These are phyloP conservation scores for Dittrichia graveolens DNA, from an alignment of 129 eudicot genomes.

Conservation along the genomic window DNA sequence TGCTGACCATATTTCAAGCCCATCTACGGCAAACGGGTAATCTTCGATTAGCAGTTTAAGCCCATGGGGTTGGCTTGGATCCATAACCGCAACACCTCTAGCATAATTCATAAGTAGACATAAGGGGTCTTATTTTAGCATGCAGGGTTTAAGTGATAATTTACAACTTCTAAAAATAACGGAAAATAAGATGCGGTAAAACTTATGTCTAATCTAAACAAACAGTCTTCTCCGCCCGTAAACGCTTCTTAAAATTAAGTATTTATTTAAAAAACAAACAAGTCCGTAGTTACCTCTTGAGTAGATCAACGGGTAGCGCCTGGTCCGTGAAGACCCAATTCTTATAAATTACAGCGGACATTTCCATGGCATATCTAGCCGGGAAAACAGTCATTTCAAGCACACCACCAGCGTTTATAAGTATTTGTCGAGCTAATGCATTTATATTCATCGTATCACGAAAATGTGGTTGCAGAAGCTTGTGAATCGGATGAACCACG, in stretches of 20 bases:
- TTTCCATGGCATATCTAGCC: conserved; percentile 71
- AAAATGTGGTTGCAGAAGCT: conserved; percentile 88
- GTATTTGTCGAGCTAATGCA: conserved; percentile 76
- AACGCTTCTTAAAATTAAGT: no score
- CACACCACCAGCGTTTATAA: conserved; percentile 76
- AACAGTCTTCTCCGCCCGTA: no score
- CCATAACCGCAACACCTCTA: conserved; percentile 53
- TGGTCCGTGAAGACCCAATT: conserved; percentile 81
- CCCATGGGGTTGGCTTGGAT: conserved; percentile 42
- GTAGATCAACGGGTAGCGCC: conserved; percentile 73
- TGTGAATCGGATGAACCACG: conserved; percentile 77
- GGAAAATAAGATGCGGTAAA: no score
- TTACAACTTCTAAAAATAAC: no score
- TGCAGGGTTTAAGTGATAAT: no score
- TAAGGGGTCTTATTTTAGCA: no score
- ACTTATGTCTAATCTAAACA: no score
- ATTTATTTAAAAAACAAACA: not conserved
- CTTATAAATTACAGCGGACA: conserved; percentile 68
- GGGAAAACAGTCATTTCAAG: conserved; percentile 84
- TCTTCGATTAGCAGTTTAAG: conserved; percentile 48
- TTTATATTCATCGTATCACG: conserved; percentile 89
- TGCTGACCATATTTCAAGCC: conserved; percentile 62
- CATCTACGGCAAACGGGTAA: conserved; percentile 60
- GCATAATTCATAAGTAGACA: no score
- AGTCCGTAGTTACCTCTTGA: conserved; percentile 52